Evolutionary conservation across 163 green algal species (phyloP), one percentile per base, ranked within the genome.

Genomic region (Prototheca wickerhamii): DNA sequence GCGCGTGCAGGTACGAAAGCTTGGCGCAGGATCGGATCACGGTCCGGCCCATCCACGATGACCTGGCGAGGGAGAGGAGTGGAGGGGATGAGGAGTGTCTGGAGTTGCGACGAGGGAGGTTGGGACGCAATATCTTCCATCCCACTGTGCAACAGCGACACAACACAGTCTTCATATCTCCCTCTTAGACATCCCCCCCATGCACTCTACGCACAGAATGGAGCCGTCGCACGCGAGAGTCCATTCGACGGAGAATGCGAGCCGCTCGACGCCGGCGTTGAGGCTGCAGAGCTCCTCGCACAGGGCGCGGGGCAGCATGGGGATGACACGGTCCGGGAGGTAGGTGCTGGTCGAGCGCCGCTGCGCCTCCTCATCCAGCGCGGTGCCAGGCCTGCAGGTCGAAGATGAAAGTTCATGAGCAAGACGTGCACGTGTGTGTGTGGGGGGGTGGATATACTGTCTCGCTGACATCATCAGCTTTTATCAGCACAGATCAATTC

Each of bases 281-380:
- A 87, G 56, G 25, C 69, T 75, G 68, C 81, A 86, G 46, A 84
- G 67, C 63, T 82, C 59, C 68, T 95, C 85, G 68, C 85, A 88
- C 35, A 98, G 84, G 56, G 93, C 75, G 20, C 83, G 80, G 12
- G 92, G 92, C 55, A 98, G 79, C 92, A 98, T 98, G 58, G 92
- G 93, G n/a, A 98, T 76, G 4, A 97, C 90, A 2, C 73, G 64
- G 64, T 97, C 78, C 33, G 94, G 71, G 4, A 84, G 43, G 61
- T 86, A 86, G 17, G 76, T 58, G 49, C 75, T 89, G 21, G 90
- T 96, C 59, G 75, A 83, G 20, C 91, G 68, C 42, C 63, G 21
- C 26, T 60, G 58, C 1, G 91, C 91, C 64, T 93, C 87, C 7
- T 74, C 54, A 63, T 98, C 92, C 51, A 98, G 70, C 26, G 82